Evolutionary conservation across 441 rosid genomes (phyloP), one percentile per base, ranked within the genome.

Genomic region (Eruca vesicaria): DNA sequence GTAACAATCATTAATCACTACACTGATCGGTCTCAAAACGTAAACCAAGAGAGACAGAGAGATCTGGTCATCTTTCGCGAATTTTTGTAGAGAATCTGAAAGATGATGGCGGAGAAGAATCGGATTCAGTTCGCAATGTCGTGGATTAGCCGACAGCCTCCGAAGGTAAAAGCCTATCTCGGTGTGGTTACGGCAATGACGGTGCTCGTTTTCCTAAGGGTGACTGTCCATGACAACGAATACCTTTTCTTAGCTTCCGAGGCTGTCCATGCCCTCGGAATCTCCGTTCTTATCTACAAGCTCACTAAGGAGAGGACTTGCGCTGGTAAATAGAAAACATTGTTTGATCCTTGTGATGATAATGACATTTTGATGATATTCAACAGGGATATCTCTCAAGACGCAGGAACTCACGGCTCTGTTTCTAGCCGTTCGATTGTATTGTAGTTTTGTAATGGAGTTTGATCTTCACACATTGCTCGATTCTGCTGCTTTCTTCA

Each of bases 361-460:
- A 14, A 14, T 43, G 61, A 38, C 35, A 26, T 52, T 15, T 45
- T 45, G 20, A 16, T 48, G 21, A 19, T 45, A 12, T 33, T 14
- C 0, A 7, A 21, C 83, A 89, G 93, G 93, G 68, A 69, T 89
- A 55, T 89, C 93, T 0, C 85, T 89, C 45, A 89, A 86, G 81
- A 85, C 88, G 9, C 93, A 89, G 82, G 93, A 89, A 77, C 83
- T 89, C 28, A 89, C 93, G 43, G 89, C 91, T 63, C 9, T 85
- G 19, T 89, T 85, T 82, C 68, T 89, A 31, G 90, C 85, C 3
- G 87, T 84, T 57, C 71, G 93, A 28, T 67, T 88, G 41, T 88
- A 86, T 75, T 86, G 93, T 72, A 85, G 93, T 60, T 73, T 87
- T 70, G 88, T 89, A 6, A 89, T 89, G 91, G 93, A 85, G 23